phyloP scores from a whole-genome alignment of 257 asterid species.

The Petunia secreta region DNA sequence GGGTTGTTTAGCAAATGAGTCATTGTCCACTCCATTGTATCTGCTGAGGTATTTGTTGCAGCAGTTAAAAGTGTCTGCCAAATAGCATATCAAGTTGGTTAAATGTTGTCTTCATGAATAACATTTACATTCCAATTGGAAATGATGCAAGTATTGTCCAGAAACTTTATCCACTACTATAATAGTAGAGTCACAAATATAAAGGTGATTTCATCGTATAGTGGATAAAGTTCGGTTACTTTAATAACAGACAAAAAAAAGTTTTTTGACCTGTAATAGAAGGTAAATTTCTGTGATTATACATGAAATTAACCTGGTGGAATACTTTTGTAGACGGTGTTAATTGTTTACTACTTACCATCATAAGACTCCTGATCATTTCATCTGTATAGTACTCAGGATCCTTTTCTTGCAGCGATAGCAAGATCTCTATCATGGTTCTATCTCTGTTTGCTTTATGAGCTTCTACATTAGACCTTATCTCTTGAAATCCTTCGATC shows the following conservation, averaged over 20 bases:
- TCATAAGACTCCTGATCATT: slow-evolving; percentile 8
- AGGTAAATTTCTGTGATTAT: too few relatives aligned
- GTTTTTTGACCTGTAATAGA: too few relatives aligned
- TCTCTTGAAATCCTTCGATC: slow-evolving; percentile 47
- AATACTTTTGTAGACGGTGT: neutral
- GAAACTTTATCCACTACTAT: neutral
- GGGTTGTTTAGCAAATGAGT: slow-evolving; percentile 37
- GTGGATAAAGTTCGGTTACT: too few relatives aligned
- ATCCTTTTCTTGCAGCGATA: slow-evolving; percentile 48
- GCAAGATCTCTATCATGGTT: slow-evolving; percentile 48
- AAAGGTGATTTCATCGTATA: too few relatives aligned
- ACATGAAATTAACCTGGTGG: neutral
- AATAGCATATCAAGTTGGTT: neutral
- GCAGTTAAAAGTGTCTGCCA: slow-evolving; percentile 25
- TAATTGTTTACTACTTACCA: neutral
- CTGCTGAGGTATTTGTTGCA: slow-evolving; percentile 29
- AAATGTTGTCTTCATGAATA: neutral
- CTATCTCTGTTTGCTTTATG: slow-evolving; percentile 6
- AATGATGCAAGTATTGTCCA: too few relatives aligned
- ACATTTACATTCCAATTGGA: too few relatives aligned
- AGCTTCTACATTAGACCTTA: neutral
- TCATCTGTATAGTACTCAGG: slow-evolving; percentile 51
- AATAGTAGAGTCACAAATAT: too few relatives aligned
- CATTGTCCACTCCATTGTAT: slow-evolving; percentile 29
- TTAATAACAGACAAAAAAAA: too few relatives aligned